phyloP scores from a whole-genome alignment of 495 filamentous ascomycete genomes.

The Penicillium roqueforti region DNA sequence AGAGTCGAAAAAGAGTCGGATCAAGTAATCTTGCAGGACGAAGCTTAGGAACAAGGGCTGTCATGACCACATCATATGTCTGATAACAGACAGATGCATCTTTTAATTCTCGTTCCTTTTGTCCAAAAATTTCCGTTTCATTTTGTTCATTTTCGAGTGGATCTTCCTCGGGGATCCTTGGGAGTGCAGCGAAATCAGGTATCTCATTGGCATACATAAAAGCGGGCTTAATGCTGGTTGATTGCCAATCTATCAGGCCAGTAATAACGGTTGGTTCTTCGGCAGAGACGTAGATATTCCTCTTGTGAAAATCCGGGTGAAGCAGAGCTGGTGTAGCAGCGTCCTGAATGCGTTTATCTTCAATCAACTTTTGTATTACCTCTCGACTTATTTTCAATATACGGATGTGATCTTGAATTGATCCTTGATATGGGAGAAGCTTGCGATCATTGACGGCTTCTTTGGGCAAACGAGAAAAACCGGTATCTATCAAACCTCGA shows the following conservation, averaged over 20 bases:
- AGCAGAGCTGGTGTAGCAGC: slow-evolving; percentile 32
- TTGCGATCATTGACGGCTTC: slow-evolving; percentile 22
- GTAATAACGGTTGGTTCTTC: slow-evolving; percentile 39
- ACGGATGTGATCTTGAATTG: slow-evolving; percentile 29
- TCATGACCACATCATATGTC: slow-evolving; percentile 36
- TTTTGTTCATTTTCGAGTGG: slow-evolving; percentile 8
- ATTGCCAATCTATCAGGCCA: slow-evolving; percentile 42
- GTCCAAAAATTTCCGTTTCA: slow-evolving; percentile 1
- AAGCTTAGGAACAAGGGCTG: slow-evolving; percentile 34
- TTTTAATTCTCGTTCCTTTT: slow-evolving; percentile 17
- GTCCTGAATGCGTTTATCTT: slow-evolving; percentile 30
- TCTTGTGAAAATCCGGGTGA: slow-evolving; percentile 39
- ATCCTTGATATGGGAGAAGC: slow-evolving; percentile 26
- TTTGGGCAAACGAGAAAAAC: neutral
- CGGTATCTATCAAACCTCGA: slow-evolving; percentile 4
- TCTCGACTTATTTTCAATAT: slow-evolving; percentile 28
- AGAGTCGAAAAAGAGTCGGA: slow-evolving; percentile 35
- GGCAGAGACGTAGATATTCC: slow-evolving; percentile 43
- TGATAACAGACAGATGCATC: slow-evolving; percentile 31
- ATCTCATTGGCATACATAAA: slow-evolving; percentile 35
- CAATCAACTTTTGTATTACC: slow-evolving; percentile 26
- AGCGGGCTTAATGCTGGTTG: slow-evolving; percentile 33
- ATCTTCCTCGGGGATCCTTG: slow-evolving; percentile 10
- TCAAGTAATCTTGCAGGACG: slow-evolving; percentile 32
- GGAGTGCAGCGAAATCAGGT: slow-evolving; percentile 34